Base-by-base conservation (phyloP, 2,329 filamentous ascomycete species). In the Xylariaceae sp. region DNA sequence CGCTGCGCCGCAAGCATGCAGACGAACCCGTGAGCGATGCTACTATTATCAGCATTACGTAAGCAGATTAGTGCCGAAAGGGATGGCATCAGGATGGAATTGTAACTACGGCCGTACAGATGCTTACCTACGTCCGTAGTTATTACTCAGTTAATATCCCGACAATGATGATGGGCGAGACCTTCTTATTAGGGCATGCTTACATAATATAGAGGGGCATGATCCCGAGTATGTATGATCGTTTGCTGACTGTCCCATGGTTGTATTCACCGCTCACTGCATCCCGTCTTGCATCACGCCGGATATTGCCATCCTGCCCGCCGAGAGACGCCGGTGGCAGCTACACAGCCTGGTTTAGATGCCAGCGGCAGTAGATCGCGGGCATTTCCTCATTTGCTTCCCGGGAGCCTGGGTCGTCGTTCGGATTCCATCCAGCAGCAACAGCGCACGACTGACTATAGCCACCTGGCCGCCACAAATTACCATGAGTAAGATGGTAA, bases 181-280 rank as follows among this genome's bases (percentile, higher is more conserved):
- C 9, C 8, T 34, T n/a, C n/a, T n/a, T n/a, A n/a, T n/a, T n/a
- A n/a, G n/a, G n/a, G n/a, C n/a, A n/a, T n/a, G n/a, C n/a, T n/a
- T n/a, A n/a, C 30, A 34, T 34, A 26, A 26, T 26, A 8, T 8
- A 26, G 26, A 4, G 4, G 4, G 8, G 5, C 26, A 26, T 5
- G 4, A 8, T 8, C 26, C 26, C 26, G 8, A 26, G 4, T 26
- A 26, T 26, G 26, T 26, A 26, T 26, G 8, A 6, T 51, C 16
- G 37, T 37, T 19, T 56, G 56, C 56, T 58, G 56, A 58, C 56
- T 58, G 56, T 58, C 53, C 53, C 47, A 34, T 45, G 13, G 49
- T 48, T 47, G 21, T 36, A 40, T 49, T 50, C 49, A 55, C 55
- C 55, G 55, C 55, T 53, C 32, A n/a, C n/a, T 8, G 26, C 26